These are phyloP conservation scores for Kurtzmaniella quercitrusa DNA, from an alignment of 1,139 yeast species.

Conservation along the genomic window DNA sequence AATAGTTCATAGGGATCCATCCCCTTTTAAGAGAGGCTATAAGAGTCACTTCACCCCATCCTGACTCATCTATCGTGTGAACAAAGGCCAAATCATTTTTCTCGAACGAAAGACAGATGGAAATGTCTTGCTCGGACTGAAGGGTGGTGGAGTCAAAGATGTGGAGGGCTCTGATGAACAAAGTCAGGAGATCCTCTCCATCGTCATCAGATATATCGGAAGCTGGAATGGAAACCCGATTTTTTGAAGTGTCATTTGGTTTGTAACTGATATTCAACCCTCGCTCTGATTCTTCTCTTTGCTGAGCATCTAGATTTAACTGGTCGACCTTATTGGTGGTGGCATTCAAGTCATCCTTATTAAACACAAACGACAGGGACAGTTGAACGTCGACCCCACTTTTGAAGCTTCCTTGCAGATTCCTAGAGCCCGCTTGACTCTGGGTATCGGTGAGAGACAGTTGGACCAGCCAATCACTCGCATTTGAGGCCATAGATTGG, in stretches of 20 bases:
- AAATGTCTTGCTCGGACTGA: slow-evolving; percentile 61
- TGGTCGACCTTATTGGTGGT: slow-evolving; percentile 15
- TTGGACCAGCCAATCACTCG: slow-evolving; percentile 6
- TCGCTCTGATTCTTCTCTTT: background rate
- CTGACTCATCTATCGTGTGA: slow-evolving; percentile 85
- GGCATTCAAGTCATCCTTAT: slow-evolving; percentile 22
- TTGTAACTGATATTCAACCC: background rate
- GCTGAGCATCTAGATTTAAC: slow-evolving; percentile 10
- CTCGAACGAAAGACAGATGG: slow-evolving; percentile 79
- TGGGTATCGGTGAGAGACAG: slow-evolving; percentile 8
- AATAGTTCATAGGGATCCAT: slow-evolving; percentile 96
- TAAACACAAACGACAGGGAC: background rate
- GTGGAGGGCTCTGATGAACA: slow-evolving; percentile 66
- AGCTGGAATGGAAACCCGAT: background rate
- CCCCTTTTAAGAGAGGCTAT: slow-evolving; percentile 71
- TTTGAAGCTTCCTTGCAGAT: background rate
- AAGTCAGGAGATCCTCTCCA: slow-evolving; percentile 40
- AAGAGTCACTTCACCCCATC: slow-evolving; percentile 96
- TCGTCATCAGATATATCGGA: slow-evolving; percentile 10
- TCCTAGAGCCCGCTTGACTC: slow-evolving; percentile 6
- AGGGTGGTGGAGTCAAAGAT: slow-evolving; percentile 70
- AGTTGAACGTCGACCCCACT: background rate
- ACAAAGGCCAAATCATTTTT: slow-evolving; percentile 81
- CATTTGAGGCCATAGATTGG: slow-evolving; percentile 8
- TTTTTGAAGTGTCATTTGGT: background rate